Base-by-base conservation (phyloP, 2,329 filamentous ascomycete genomes). In the Thermoascus crustaceus region DNA sequence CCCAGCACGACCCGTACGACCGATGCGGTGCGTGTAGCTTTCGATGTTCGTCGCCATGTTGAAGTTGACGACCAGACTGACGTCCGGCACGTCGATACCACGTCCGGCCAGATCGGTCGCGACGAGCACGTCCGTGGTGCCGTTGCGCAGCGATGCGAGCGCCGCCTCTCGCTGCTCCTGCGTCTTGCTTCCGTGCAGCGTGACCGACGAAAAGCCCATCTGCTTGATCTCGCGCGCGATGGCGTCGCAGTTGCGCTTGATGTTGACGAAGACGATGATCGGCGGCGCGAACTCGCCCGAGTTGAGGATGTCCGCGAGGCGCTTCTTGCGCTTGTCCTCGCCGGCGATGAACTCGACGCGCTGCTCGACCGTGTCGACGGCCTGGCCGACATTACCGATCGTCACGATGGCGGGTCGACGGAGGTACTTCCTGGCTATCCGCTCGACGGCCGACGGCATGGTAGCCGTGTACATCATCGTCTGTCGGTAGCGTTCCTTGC, bases 401-500 rank as follows among this genome's bases (percentile, higher is more conserved):
- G 84, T 94, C 24, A 95, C 87, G 33, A 88, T 91, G 13, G 91
- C 91, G 0, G 91, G 91, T 8, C 91, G 78, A 1, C 89, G 83
- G 10, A 96, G 77, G 56, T 98, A 98, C 58, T 94, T 94, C 51
- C 88, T 82, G n/a, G 91, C 91, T 45, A 98, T 96, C 43, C 85
- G 84, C 58, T 98, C 91, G 10, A 98, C 85, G 0, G 84, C 78
- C 0, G 84, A 68, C 2, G 91, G 88, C 91, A 98, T 98, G 18
- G 91, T 98, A 35, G 91, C 91, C 46, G 91, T 96, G 76, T 96
- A 98, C 91, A 98, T 98, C 91, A 98, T 98, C 0, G 91, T 98
- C 62, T 98, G 89, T 40, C 91, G 74, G 66, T 96, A 96, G 14
- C 83, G 75, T 52, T 87, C 82, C 47, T 78, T 78, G 11, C 78